Base-by-base conservation (phyloP, 2,329 filamentous ascomycete species). In the Xylaria sp. region DNA sequence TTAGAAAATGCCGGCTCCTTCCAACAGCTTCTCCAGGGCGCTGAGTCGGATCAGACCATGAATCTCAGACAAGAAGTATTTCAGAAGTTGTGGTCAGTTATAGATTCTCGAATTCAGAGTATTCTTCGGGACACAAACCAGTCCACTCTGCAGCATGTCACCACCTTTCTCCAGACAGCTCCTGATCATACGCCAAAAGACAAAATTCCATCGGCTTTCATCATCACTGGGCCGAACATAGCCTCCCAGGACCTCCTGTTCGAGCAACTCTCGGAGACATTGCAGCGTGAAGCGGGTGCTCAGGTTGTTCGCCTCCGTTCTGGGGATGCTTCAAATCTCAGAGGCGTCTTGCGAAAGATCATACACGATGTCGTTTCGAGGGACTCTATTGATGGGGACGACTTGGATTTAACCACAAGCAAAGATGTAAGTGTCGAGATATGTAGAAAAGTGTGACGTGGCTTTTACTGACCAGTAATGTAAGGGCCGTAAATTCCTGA, bases 161-260 rank as follows among this genome's bases (percentile, higher is more conserved):
- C 84, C 7, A 78, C 78, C 0, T 92, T 92, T 78, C 80, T 90
- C 10, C 78, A 81, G 26, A 78, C 81, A 46, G 77, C 81, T 4
- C 70, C 72, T 33, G 66, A 65, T 31, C 71, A 74, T 54, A 69
- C 73, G n/a, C 68, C 74, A 70, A 75, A 77, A 48, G 81, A 82
- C 57, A 87, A 86, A 76, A 86, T 93, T 46, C 89, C 91, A 0
- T 87, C 90, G 7, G 91, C 88, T 2, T 90, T 95, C 72, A 89
- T 95, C 73, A 87, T 93, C 67, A 92, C 92, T 9, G 93, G 93
- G 0, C 91, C 93, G 7, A 93, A 93, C 71, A 91, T 94, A 73
- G 90, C 92, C 42, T 91, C 91, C 1, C 91, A 94, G 77, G 87
- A 89, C 49, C 83, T 92, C 13, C 84, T 94, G n/a, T 94, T 94